These are phyloP conservation scores for Teunomyces barrocoloradensis DNA, from an alignment of 805 yeast species.

Conservation along the genomic window DNA sequence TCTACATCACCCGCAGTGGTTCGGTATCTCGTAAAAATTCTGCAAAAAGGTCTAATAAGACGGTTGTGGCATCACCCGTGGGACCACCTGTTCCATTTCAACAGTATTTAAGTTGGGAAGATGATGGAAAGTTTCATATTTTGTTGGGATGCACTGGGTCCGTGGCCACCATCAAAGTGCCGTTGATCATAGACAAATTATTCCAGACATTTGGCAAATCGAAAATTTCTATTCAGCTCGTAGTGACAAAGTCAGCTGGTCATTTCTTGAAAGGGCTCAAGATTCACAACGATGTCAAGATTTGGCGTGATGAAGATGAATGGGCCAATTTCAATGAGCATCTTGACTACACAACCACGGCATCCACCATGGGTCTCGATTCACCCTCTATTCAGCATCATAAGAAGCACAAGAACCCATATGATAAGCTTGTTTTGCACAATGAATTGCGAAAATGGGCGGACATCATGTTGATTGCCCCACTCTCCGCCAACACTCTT, in stretches of 20 bases:
- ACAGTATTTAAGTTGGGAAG: slow-evolving; percentile 65
- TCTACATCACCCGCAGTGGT: slow-evolving; percentile 12
- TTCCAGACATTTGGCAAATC: slow-evolving; percentile 70
- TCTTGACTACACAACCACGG: slow-evolving; percentile 6
- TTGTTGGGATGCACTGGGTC: slow-evolving; percentile 93
- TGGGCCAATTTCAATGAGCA: slow-evolving; percentile 56
- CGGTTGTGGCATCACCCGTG: slow-evolving; percentile 54
- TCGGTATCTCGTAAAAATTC: slow-evolving; percentile 20
- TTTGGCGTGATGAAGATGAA: slow-evolving; percentile 94
- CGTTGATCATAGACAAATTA: slow-evolving; percentile 81
- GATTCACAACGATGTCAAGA: slow-evolving; percentile 64
- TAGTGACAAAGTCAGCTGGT: slow-evolving; percentile 81
- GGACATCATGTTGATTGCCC: slow-evolving; percentile 45
- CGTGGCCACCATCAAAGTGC: slow-evolving; percentile 93
- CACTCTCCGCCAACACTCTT: slow-evolving; percentile 44
- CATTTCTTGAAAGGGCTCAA: slow-evolving; percentile 60
- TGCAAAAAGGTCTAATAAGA: slow-evolving; percentile 40
- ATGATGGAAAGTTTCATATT: slow-evolving; percentile 84
- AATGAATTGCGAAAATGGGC: slow-evolving; percentile 48
- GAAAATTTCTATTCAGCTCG: slow-evolving; percentile 77
- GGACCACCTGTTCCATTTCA: slow-evolving; percentile 74
- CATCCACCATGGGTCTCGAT: slow-evolving; percentile 6
- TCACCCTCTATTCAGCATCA: slow-evolving; percentile 1
- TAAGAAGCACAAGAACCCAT: slow-evolving; percentile 30
- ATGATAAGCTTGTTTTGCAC: slow-evolving; percentile 38